Evolutionary conservation across 257 asterid species (phyloP).

Genomic region (Plantago elongata): DNA sequence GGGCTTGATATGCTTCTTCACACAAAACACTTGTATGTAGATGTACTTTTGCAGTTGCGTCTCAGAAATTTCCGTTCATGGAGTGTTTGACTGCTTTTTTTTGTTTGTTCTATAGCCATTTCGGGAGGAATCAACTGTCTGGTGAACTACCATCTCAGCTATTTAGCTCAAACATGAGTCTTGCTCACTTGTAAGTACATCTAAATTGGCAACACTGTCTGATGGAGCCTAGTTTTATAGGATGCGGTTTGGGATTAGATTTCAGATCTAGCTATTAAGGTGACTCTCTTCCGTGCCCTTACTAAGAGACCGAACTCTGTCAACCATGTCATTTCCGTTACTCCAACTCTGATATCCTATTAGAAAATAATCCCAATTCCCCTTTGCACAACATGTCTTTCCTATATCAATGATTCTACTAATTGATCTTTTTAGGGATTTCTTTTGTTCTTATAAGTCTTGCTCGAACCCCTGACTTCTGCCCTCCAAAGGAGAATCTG

Average conservation of each 20-base stretch:
- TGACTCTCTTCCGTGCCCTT: too few species aligned
- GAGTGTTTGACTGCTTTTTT: background rate
- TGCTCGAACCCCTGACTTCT: too few species aligned
- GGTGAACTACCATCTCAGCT: constrained; percentile 70
- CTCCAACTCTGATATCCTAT: background rate
- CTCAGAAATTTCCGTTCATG: background rate
- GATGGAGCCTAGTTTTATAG: too few species aligned
- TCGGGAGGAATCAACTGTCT: constrained; percentile 65
- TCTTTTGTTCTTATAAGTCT: too few species aligned
- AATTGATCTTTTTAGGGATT: too few species aligned
- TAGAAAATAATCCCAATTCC: too few species aligned
- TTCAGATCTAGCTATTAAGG: too few species aligned
- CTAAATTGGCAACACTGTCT: background rate
- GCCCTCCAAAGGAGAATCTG: too few species aligned
- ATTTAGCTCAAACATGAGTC: constrained; percentile 51
- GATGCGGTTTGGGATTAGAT: too few species aligned
- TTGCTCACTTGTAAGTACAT: constrained; percentile 75
- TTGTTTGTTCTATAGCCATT: constrained; percentile 51
- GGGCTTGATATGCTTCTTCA: constrained; percentile 85
- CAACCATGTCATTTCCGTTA: background rate
- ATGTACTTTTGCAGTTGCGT: background rate
- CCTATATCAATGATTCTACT: too few species aligned
- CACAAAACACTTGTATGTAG: constrained; percentile 71
- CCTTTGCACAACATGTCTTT: too few species aligned
- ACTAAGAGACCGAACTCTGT: too few species aligned